Base-by-base conservation (phyloP, 495 filamentous ascomycete species). In the Durotheca rogersii region DNA sequence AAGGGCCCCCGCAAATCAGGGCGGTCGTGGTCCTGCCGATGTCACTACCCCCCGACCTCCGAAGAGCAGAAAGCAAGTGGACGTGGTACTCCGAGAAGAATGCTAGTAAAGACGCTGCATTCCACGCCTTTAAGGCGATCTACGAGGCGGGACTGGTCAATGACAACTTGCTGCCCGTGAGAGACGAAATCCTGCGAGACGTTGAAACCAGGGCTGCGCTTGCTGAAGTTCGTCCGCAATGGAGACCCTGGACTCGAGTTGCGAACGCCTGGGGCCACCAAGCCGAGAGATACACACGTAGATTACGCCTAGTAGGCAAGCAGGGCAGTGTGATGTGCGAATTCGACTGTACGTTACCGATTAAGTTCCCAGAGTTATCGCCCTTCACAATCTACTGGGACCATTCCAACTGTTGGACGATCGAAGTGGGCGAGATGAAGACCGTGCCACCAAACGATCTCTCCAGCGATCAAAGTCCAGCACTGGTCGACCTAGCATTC, bases 31-130 rank as follows among this genome's bases (percentile, higher is more conserved):
- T 81, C 7, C 73, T 98, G 10, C 93, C 93, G 0, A 78, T 76
- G 19, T 86, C 80, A 7, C 77, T 96, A 7, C 74, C 85, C 42
- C 72, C 79, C 0, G 58, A 77, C 2, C 69, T 89, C n/a, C 81
- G 90, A 6, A 64, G 60, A 19, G 68, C 77, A 1, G 53, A 68
- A 21, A 81, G 88, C 30, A 62, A 59, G 4, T 49, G 53, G 3
- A 49, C 63, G 36, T 96, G 90, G 89, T 62, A 51, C 4, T 86
- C 85, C 1, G 89, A 96, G 63, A 81, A 76, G 30, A 83, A 76
- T 40, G 92, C 93, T 4, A 81, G 73, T 53, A 87, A 85, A 53
- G 93, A 96, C 61, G 85, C 88, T 2, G 88, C 90, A 0, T 93
- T 95, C 42, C 78, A 89, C 58, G 88, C 90, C 9, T 95, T 92